phyloP scores from a whole-genome alignment of 768 basidiomycete species.

The Phaffia australis region DNA sequence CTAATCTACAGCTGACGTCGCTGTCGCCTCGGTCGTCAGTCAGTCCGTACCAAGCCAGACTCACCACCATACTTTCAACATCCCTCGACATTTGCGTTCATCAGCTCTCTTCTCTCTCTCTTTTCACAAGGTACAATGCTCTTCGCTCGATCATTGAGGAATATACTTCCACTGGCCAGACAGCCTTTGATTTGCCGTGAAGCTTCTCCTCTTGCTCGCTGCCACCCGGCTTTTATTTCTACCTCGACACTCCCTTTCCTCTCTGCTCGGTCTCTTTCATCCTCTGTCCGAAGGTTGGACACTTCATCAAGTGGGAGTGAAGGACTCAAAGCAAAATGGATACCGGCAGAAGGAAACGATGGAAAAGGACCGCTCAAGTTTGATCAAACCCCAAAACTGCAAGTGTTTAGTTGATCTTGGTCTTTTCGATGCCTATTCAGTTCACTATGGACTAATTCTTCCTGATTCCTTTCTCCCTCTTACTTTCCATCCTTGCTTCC shows the following conservation, averaged over 20 bases:
- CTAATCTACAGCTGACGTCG: no score
- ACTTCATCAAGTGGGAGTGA: not conserved
- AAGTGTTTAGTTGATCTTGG: not conserved
- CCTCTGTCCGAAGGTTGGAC: constrained; percentile 10
- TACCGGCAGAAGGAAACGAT: constrained; percentile 3
- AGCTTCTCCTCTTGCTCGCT: no score
- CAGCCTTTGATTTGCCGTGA: no score
- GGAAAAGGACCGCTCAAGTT: constrained; percentile 2
- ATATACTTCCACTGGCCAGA: no score
- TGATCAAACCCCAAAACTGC: constrained; percentile 14
- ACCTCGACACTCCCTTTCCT: not conserved
- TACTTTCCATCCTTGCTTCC: not conserved
- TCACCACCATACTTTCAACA: no score
- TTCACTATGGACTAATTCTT: no score
- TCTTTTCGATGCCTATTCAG: not conserved
- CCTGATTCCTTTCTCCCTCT: not conserved
- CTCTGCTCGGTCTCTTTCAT: constrained; percentile 6
- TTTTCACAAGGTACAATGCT: no score
- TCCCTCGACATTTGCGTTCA: no score
- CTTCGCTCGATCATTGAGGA: no score
- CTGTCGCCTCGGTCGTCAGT: no score
- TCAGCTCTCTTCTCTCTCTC: no score
- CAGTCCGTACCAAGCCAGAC: no score
- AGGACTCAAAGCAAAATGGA: constrained; percentile 12
- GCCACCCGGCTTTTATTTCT: not conserved